Conservation (phyloP, 2,329 filamentous ascomycete species). For the Fusarium hostae region DNA sequence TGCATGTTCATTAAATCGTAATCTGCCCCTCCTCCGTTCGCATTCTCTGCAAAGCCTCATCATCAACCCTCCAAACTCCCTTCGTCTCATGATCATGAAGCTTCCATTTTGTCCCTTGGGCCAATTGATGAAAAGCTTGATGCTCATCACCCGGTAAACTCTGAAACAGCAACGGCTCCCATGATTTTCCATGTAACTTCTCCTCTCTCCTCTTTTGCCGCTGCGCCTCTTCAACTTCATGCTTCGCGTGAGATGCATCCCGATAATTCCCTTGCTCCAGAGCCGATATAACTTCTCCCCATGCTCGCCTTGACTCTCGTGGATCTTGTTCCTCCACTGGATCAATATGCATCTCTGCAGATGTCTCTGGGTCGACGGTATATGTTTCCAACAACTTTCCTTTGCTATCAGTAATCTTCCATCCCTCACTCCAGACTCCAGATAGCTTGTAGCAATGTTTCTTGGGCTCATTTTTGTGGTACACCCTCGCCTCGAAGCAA, state of each 20-base stretch:
- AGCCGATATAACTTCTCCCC: constrained; percentile 79
- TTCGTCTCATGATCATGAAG: constrained; percentile 27
- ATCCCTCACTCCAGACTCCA: constrained; percentile 38
- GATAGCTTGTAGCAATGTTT: constrained; percentile 23
- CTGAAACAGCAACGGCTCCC: constrained; percentile 34
- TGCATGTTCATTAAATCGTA: not conserved
- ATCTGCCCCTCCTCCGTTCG: not conserved
- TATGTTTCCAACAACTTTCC: constrained; percentile 52
- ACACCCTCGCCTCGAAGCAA: constrained; percentile 57
- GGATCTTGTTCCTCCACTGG: constrained; percentile 76
- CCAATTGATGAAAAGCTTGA: constrained; percentile 17
- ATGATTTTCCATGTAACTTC: constrained; percentile 54
- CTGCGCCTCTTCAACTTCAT: constrained; percentile 84
- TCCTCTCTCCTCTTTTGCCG: constrained; percentile 78
- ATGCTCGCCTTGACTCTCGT: constrained; percentile 83
- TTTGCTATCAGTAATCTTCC: constrained; percentile 44
- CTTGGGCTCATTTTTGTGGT: constrained; percentile 50
- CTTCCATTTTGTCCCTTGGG: constrained; percentile 15
- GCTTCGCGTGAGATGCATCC: constrained; percentile 76
- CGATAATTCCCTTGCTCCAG: constrained; percentile 82
- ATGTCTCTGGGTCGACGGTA: constrained; percentile 49
- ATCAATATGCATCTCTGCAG: constrained; percentile 10
- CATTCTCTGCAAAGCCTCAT: not conserved
- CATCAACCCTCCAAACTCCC: constrained; percentile 34
- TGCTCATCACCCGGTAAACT: constrained; percentile 7